Conservation (phyloP, 441 rosid species). For the Eugenia klotzschiana region DNA sequence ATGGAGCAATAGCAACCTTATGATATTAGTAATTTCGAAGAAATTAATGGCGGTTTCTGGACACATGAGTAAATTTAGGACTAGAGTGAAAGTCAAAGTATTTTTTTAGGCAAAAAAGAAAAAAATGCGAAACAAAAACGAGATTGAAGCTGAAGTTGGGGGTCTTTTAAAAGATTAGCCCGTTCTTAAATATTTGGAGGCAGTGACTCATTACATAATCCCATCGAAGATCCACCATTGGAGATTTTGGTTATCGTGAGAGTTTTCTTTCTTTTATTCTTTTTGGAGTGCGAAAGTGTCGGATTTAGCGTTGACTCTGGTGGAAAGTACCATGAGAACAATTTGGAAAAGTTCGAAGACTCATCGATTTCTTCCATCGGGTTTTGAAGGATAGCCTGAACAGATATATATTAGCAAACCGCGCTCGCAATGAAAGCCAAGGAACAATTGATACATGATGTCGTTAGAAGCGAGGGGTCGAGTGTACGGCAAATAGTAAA, state of each 20-base stretch:
- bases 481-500: background rate
- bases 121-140: no score
- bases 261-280: background rate
- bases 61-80: background rate
- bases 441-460: no score
- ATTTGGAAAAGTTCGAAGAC: background rate
- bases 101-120: background rate
- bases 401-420: no score
- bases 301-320: background rate
- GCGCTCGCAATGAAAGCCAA: no score
- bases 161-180: no score
- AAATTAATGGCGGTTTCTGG: no score
- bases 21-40: no score
- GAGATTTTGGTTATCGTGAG: background rate
- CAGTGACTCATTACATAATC: background rate
- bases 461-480: no score
- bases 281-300: background rate
- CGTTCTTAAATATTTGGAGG: background rate
- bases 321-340: background rate
- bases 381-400: background rate
- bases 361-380: background rate
- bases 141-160: no score
- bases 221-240: background rate
- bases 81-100: background rate
- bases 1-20: no score